Evolutionary conservation across 805 yeast species (phyloP).

Genomic region (Sungouiella thailandica): DNA sequence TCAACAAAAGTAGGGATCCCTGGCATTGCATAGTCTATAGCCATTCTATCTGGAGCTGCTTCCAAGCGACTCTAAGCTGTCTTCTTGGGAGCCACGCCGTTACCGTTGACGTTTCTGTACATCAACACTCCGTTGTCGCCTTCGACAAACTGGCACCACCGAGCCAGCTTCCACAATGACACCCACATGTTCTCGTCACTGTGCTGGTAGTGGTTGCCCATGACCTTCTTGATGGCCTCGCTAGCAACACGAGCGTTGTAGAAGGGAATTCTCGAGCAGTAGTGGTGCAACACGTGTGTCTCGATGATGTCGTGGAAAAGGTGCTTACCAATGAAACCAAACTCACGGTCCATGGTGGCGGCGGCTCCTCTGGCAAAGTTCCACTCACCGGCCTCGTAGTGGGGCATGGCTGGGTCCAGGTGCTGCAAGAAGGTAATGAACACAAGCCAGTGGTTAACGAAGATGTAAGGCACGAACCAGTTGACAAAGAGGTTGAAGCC

Average conservation of each 20-base stretch:
- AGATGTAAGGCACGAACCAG: conserved; percentile 73
- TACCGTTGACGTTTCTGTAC: conserved; percentile 58
- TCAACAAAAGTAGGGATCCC: conserved; percentile 61
- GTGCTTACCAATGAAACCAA: conserved; percentile 73
- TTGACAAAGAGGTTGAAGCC: conserved; percentile 56
- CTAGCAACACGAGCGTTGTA: conserved; percentile 81
- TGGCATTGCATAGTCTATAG: background rate
- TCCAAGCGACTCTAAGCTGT: no score
- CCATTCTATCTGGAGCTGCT: no score
- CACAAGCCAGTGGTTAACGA: conserved; percentile 88
- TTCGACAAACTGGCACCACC: conserved; percentile 69
- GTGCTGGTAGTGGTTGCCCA: conserved; percentile 75
- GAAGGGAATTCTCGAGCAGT: conserved; percentile 78
- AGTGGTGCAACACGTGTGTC: conserved; percentile 87
- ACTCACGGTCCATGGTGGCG: conserved; percentile 80
- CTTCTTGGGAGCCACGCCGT: conserved; percentile 16
- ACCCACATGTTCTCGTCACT: conserved; percentile 70
- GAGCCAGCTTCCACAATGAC: conserved; percentile 57
- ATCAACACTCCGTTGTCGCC: conserved; percentile 57
- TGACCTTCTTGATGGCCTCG: conserved; percentile 71
- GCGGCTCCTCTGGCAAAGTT: conserved; percentile 88
- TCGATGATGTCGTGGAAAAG: conserved; percentile 86
- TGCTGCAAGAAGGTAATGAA: conserved; percentile 83
- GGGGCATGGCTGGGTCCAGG: conserved; percentile 75
- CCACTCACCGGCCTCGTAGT: conserved; percentile 73